phyloP scores from a whole-genome alignment of 2,329 filamentous ascomycete species.

The Fusarium mundagurra region DNA sequence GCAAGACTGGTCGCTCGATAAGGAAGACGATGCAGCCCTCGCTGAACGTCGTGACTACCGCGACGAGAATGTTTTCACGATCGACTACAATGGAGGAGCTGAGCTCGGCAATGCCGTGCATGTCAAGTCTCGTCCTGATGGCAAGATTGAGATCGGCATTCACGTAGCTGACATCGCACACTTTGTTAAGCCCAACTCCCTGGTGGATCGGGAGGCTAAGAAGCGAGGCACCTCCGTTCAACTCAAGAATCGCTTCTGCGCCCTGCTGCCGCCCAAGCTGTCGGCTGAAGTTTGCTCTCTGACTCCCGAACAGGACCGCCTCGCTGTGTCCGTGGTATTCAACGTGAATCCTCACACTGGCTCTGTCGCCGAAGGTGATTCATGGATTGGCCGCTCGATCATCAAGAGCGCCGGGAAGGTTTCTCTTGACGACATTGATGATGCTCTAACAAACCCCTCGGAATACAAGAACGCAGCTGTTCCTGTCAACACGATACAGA shows the following conservation, averaged over 20 bases:
- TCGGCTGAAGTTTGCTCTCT: constrained; percentile 90
- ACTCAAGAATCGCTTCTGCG: constrained; percentile 85
- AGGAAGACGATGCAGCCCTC: constrained; percentile 80
- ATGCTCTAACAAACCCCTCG: constrained; percentile 73
- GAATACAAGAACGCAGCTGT: constrained; percentile 72
- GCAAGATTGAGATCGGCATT: constrained; percentile 91
- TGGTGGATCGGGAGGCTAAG: constrained; percentile 96
- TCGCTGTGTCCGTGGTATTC: constrained; percentile 94
- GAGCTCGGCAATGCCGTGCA: constrained; percentile 95
- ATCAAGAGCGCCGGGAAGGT: constrained; percentile 92
- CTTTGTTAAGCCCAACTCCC: constrained; percentile 95
- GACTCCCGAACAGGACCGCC: constrained; percentile 84
- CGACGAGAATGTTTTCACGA: constrained; percentile 86
- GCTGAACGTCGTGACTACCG: constrained; percentile 89
- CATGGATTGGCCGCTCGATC: constrained; percentile 93
- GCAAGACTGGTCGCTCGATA: constrained; percentile 88
- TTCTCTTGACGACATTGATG: constrained; percentile 85
- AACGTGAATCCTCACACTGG: constrained; percentile 85
- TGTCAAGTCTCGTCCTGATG: constrained; percentile 83
- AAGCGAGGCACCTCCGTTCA: constrained; percentile 98
- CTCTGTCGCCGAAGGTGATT: constrained; percentile 81
- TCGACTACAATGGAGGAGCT: constrained; percentile 87
- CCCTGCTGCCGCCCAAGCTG: constrained; percentile 88
- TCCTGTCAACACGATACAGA: constrained; percentile 79
- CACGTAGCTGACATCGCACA: constrained; percentile 96